Evolutionary conservation across 2,329 filamentous ascomycete species (phyloP).

Genomic region (Cladosporium oxysporum): DNA sequence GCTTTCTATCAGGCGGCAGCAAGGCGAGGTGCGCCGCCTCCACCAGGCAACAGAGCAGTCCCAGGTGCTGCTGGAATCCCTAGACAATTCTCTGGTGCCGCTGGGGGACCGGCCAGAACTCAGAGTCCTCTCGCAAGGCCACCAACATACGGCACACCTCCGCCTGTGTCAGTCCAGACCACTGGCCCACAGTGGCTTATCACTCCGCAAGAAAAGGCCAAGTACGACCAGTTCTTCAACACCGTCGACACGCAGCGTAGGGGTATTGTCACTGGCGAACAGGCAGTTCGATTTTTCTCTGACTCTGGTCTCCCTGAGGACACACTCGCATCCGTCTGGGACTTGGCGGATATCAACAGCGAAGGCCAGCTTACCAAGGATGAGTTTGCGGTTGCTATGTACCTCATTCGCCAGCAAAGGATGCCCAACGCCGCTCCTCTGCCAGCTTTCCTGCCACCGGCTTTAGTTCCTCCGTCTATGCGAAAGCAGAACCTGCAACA

Average conservation of each 20-base stretch:
- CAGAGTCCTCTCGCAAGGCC: slow-evolving; percentile 60
- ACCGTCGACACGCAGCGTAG: slow-evolving; percentile 77
- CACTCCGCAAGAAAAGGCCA: slow-evolving; percentile 76
- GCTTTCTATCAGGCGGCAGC: slow-evolving; percentile 89
- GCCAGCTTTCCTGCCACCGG: slow-evolving; percentile 75
- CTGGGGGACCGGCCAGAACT: slow-evolving; percentile 53
- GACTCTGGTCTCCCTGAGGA: slow-evolving; percentile 90
- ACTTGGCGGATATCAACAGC: slow-evolving; percentile 90
- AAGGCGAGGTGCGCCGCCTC: slow-evolving; percentile 59
- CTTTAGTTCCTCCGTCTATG: slow-evolving; percentile 83
- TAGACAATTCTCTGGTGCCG: slow-evolving; percentile 74
- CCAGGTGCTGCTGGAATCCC: slow-evolving; percentile 61
- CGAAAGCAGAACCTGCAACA: slow-evolving; percentile 62
- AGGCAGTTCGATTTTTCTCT: slow-evolving; percentile 91
- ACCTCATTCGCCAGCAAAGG: slow-evolving; percentile 87
- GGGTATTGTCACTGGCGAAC: slow-evolving; percentile 88
- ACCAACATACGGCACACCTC: slow-evolving; percentile 50
- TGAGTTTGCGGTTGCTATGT: slow-evolving; percentile 97
- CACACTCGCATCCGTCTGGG: slow-evolving; percentile 91
- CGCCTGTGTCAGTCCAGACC: slow-evolving; percentile 53
- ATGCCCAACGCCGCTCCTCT: slow-evolving; percentile 68
- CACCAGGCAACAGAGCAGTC: slow-evolving; percentile 43
- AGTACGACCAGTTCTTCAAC: slow-evolving; percentile 84
- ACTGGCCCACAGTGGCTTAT: slow-evolving; percentile 77
- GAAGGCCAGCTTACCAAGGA: slow-evolving; percentile 82